Evolutionary conservation across 2,329 filamentous ascomycete species (phyloP), one percentile per base, ranked within the genome.

Genomic region (Nigrospora osmanthi): DNA sequence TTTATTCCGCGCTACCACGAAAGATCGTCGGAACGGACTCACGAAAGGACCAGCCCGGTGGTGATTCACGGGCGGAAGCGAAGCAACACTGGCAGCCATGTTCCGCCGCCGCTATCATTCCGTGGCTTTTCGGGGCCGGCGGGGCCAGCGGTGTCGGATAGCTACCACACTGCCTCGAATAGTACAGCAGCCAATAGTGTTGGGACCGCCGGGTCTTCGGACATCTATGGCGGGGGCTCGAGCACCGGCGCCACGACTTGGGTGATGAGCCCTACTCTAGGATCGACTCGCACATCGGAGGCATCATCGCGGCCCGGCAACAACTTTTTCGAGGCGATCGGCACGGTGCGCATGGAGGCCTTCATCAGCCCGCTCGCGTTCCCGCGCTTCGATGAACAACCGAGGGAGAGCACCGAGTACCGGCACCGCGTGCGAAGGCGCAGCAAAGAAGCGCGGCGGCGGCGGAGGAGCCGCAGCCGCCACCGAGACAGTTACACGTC

Each of bases 261-360:
- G 65, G 69, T 65, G 11, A 65, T 72, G 61, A 70, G 67, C 48
- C 69, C 66, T 61, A 28, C 55, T 54, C 23, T 28, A 28, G 38
- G 49, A 55, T 39, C 57, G 58, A 51, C 64, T 64, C 46, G 76
- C 78, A 47, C 48, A 31, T 39, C 75, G 0, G 76, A 80, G 49
- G 72, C 74, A 3, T 80, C 75, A 1, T 76, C 72, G 11, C 61
- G 66, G 6, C 63, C 64, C 30, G 54, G 69, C 1, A 68, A 68
- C 46, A 81, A 81, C 62, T 90, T 93, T 68, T 93, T 93, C 58
- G 89, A 94, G 55, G 86, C 86, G 1, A 84, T 94, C 47, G 89
- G 90, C 1, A 97, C 90, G 2, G 81, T 97, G 39, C 81, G 93
- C 28, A 97, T 98, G 91, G 91, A 97, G 64, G 93, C 93, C 0